phyloP scores from a whole-genome alignment of 2,329 filamentous ascomycete species.

The Aureobasidium sp. region DNA sequence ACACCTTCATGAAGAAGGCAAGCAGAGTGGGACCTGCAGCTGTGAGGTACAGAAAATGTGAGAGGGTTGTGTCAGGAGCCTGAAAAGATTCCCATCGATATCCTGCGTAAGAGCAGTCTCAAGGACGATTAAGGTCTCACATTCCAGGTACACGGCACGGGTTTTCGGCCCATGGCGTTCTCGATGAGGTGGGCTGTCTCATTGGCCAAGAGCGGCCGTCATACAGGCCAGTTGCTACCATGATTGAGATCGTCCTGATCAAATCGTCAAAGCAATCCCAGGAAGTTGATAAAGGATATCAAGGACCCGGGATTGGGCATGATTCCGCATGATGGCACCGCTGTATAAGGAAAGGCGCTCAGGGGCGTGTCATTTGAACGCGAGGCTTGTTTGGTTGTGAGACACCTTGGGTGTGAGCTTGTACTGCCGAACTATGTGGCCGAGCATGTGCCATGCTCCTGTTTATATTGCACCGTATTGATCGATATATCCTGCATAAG shows the following conservation, averaged over 20 bases:
- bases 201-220: neutral
- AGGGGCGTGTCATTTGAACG: too few species aligned
- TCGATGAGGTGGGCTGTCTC: too few species aligned
- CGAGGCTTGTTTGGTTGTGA: too few species aligned
- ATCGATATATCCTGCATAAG: too few species aligned
- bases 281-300: neutral
- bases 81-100: neutral
- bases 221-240: neutral
- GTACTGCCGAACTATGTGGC: too few species aligned
- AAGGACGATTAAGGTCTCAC: neutral
- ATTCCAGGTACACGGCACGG: neutral
- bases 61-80: neutral
- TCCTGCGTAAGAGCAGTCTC: neutral
- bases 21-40: neutral
- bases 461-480: too few species aligned
- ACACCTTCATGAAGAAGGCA: slow-evolving; percentile 14
- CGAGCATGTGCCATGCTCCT: too few species aligned
- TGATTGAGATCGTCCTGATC: neutral
- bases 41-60: neutral
- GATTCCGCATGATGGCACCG: too few species aligned
- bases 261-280: neutral
- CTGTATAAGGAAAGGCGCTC: too few species aligned
- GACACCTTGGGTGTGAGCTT: too few species aligned
- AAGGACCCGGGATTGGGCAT: neutral
- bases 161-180: too few species aligned